Evolutionary conservation across 2,329 filamentous ascomycete genomes (phyloP).

Genomic region (Ceratocystis cubensis): DNA sequence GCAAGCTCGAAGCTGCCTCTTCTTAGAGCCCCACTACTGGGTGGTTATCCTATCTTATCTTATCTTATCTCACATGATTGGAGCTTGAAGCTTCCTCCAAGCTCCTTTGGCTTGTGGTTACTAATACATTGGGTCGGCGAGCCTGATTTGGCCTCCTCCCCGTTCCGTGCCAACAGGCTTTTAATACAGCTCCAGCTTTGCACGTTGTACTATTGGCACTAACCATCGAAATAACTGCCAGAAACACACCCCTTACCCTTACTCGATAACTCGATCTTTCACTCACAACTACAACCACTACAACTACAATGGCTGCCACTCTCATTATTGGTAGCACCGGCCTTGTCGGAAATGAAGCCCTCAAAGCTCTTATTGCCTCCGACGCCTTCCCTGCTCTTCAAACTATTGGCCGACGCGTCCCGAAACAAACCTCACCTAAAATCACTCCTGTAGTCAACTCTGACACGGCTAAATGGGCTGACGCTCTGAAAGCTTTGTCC

Average conservation of each 20-base stretch:
- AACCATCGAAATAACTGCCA: no score
- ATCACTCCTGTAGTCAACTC: slow-evolving; percentile 51
- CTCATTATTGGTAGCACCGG: slow-evolving; percentile 54
- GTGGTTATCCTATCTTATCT: background rate
- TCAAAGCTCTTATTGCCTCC: slow-evolving; percentile 46
- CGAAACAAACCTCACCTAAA: slow-evolving; percentile 42
- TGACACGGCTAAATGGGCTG: slow-evolving; percentile 58
- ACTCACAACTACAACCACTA: background rate
- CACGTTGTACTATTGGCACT: no score
- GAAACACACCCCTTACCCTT: background rate
- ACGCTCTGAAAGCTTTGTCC: slow-evolving; percentile 41
- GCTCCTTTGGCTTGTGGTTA: no score
- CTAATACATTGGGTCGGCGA: no score
- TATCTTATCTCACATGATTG: background rate
- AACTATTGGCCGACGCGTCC: slow-evolving; percentile 54
- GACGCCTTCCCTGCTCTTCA: slow-evolving; percentile 41
- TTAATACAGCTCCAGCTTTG: no score
- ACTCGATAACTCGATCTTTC: background rate
- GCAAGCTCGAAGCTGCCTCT: slow-evolving; percentile 11
- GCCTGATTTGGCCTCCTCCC: no score
- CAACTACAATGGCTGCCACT: slow-evolving; percentile 34
- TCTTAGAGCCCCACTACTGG: background rate
- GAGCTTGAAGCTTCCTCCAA: background rate
- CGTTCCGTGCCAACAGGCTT: no score
- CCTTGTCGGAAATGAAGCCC: slow-evolving; percentile 61